These are phyloP conservation scores for Botryosphaeria agaves DNA, from an alignment of 2,329 filamentous ascomycete genomes.

Conservation along the genomic window DNA sequence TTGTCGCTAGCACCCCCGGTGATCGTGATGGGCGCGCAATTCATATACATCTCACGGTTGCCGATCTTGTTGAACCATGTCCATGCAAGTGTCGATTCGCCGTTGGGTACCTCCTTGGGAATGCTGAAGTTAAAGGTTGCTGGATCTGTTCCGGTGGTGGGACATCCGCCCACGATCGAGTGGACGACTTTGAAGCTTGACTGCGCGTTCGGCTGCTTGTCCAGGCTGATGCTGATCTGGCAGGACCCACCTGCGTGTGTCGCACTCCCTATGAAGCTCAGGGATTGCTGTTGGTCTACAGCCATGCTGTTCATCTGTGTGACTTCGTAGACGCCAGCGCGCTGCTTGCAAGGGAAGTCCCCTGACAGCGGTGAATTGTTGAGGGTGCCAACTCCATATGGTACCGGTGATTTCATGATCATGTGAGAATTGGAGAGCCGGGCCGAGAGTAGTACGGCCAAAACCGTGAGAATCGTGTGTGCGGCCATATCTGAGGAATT, in stretches of 20 bases:
- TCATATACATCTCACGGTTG: constrained; percentile 94
- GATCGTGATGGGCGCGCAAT: constrained; percentile 62
- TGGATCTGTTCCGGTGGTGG: constrained; percentile 28
- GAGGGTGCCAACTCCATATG: constrained; percentile 36
- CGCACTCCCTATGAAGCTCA: constrained; percentile 56
- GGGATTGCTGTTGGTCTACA: constrained; percentile 41
- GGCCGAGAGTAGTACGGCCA: too few relatives aligned
- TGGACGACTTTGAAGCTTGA: constrained; percentile 79
- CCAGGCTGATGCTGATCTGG: constrained; percentile 67
- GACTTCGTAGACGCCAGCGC: constrained; percentile 26
- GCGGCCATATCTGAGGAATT: too few relatives aligned
- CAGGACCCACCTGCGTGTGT: constrained; percentile 84
- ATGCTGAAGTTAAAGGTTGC: constrained; percentile 52
- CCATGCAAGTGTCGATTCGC: constrained; percentile 67
- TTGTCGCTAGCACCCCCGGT: constrained; percentile 24
- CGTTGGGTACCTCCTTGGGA: constrained; percentile 53
- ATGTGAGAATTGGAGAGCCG: too few relatives aligned
- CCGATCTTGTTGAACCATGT: constrained; percentile 83
- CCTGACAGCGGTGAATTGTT: constrained; percentile 46
- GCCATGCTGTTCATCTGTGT: constrained; percentile 40
- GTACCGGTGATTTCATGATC: constrained; percentile 49
- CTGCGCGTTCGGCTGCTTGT: constrained; percentile 46
- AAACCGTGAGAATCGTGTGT: too few relatives aligned
- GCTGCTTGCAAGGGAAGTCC: constrained; percentile 71
- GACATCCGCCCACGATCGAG: constrained; percentile 74